A percentile compares a stretch with the other conserved stretches of the same genome.
phyloP scores from a whole-genome alignment of 78 protist species.

The Tieghemostelium lacteum region DNA sequence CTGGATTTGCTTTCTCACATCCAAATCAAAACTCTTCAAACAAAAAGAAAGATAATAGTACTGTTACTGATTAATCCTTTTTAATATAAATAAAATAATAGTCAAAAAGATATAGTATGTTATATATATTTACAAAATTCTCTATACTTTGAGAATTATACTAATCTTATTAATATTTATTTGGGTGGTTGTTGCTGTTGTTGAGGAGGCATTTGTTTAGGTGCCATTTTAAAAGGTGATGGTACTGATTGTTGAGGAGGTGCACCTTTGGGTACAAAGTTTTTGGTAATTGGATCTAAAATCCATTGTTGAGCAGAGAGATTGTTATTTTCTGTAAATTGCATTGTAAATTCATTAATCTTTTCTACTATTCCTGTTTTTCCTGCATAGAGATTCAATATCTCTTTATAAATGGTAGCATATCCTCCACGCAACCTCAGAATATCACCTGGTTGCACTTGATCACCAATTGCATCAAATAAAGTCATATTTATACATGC shows the following conservation, averaged over 20 bases:
- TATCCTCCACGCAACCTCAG: constrained; percentile 68
- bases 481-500: constrained; percentile 72
- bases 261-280: background rate
- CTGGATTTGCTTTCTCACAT: constrained; percentile 68
- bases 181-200: background rate
- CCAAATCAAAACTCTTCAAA: constrained; percentile 42
- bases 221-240: background rate
- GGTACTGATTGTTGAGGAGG: background rate
- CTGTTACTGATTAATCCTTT: background rate
- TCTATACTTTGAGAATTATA: too few species aligned
- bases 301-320: background rate
- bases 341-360: constrained; percentile 37
- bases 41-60: constrained; percentile 7
- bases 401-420: constrained; percentile 39
- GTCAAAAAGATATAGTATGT: too few species aligned
- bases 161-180: too few species aligned
- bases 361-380: constrained; percentile 65
- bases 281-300: background rate
- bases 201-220: background rate
- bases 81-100: too few species aligned
- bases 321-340: background rate
- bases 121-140: too few species aligned
- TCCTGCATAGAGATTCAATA: constrained; percentile 54
- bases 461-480: constrained; percentile 56
- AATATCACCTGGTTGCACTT: constrained; percentile 71